Conservation (phyloP, 169 alveolate genomes). For the Pseudocohnilembus persalinus region DNA sequence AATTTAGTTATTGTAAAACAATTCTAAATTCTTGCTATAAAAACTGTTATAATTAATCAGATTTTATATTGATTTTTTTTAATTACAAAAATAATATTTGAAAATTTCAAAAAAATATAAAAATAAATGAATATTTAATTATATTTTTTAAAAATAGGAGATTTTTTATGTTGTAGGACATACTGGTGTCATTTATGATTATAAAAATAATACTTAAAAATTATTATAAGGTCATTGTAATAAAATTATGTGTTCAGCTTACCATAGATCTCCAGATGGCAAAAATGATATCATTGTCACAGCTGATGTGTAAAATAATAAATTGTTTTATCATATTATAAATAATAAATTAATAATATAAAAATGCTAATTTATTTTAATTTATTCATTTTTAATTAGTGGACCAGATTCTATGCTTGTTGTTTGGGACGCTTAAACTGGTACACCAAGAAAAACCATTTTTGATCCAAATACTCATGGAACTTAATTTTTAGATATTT, state of each 20-base stretch:
- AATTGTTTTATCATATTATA: too few relatives aligned
- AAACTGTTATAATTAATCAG: too few relatives aligned
- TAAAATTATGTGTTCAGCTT: slow-evolving; percentile 79
- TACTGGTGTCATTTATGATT: slow-evolving; percentile 87
- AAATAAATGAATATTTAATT: slow-evolving; percentile 38
- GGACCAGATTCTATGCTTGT: slow-evolving; percentile 85
- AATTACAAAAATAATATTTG: background rate
- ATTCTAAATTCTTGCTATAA: too few relatives aligned
- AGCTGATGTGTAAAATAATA: slow-evolving; percentile 66
- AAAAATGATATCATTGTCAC: slow-evolving; percentile 80
- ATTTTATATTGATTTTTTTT: background rate
- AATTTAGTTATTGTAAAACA: too few relatives aligned
- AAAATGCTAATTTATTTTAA: background rate
- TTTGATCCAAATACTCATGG: slow-evolving; percentile 87
- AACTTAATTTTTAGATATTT: slow-evolving; percentile 72
- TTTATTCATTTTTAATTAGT: background rate
- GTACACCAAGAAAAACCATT: slow-evolving; percentile 81
- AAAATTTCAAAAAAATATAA: background rate
- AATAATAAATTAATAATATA: too few relatives aligned
- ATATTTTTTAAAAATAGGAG: too few relatives aligned
- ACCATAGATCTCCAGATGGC: slow-evolving; percentile 72
- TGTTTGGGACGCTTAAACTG: slow-evolving; percentile 89
- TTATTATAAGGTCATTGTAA: slow-evolving; percentile 87
- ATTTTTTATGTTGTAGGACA: slow-evolving; percentile 86
- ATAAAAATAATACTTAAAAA: slow-evolving; percentile 70